A percentile compares a stretch with the other conserved stretches of the same genome.
Conservation (phyloP, 1,284 basidiomycete genomes). For the Erythrobasidium hasegawianum region DNA sequence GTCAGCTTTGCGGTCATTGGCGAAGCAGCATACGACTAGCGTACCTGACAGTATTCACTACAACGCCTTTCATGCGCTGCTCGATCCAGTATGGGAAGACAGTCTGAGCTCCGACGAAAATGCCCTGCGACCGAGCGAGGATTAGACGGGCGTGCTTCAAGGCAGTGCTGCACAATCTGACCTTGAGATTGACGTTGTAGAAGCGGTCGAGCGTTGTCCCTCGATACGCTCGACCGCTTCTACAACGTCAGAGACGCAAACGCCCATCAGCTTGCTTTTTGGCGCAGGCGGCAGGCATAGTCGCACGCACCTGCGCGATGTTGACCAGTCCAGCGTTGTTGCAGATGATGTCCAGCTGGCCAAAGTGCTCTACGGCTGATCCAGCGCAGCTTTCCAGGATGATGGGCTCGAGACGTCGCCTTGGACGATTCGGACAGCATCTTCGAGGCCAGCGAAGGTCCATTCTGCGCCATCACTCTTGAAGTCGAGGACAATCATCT, state of each 20-base stretch:
- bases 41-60: slow-evolving; percentile 31
- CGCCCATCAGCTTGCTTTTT: neutral
- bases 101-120: slow-evolving; percentile 20
- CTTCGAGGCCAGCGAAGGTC: neutral
- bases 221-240: too few species aligned
- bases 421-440: slow-evolving; percentile 9
- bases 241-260: too few species aligned
- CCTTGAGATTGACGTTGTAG: slow-evolving; percentile 22
- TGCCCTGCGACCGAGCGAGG: neutral
- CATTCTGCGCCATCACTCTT: slow-evolving; percentile 7
- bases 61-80: slow-evolving; percentile 19
- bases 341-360: slow-evolving; percentile 16
- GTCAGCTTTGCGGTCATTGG: neutral
- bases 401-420: slow-evolving; percentile 20
- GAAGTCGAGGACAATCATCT: slow-evolving; percentile 22
- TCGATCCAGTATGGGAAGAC: slow-evolving; percentile 28
- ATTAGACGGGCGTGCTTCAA: too few species aligned
- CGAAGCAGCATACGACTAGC: neutral
- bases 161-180: too few species aligned
- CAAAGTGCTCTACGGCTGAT: slow-evolving; percentile 15
- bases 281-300: too few species aligned
- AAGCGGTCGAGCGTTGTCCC: slow-evolving; percentile 22
- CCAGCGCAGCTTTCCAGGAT: slow-evolving; percentile 21
- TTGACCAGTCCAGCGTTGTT: slow-evolving; percentile 32
- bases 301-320: slow-evolving; percentile 4